Evolutionary conservation across 345 rosid genomes (phyloP), one percentile per base, ranked within the genome.

Genomic region (Gynandropsis gynandra): DNA sequence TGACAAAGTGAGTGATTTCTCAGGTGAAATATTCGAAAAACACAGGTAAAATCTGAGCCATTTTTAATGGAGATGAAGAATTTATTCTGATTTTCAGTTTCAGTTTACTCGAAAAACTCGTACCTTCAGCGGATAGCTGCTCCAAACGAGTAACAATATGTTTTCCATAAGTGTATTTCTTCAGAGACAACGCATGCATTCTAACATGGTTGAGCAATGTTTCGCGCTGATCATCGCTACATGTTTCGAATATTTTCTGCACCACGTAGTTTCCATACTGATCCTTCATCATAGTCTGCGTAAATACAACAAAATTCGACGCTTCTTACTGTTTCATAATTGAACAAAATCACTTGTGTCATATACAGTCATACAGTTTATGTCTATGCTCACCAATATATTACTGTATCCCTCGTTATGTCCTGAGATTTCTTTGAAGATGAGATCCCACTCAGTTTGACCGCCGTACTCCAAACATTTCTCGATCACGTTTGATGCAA

Each of bases 141-240:
- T 80, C 86, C 66, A 75, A 75, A 56, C 86, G 73, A 57, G 80
- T 66, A 61, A 82, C 90, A 20, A 82, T 82, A 71, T 82, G 90
- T 57, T 82, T 82, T 47, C 90, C 90, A 8, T 82, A 80, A 0
- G 90, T 82, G 64, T 80, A 82, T 59, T 82, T 82, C 81, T 82
- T 82, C 75, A 82, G 59, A 8, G 81, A 81, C 68, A 70, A 61
- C 10, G 73, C 65, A 39, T 82, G 83, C 50, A 41, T 38, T 60
- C 72, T 75, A 37, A 80, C 76, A 13, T 73, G 74, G 48, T 46
- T 43, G 18, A 68, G 73, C 56, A 82, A 52, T 44, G 70, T 35
- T 38, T 53, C 69, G 51, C 74, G 71, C 58, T 82, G 90, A 12
- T 53, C 64, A 17, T 59, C 86, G 4, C 72, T 73, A 62, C 80